Evolutionary conservation across 805 yeast species (phyloP).

Genomic region (Candida vaughaniae): DNA sequence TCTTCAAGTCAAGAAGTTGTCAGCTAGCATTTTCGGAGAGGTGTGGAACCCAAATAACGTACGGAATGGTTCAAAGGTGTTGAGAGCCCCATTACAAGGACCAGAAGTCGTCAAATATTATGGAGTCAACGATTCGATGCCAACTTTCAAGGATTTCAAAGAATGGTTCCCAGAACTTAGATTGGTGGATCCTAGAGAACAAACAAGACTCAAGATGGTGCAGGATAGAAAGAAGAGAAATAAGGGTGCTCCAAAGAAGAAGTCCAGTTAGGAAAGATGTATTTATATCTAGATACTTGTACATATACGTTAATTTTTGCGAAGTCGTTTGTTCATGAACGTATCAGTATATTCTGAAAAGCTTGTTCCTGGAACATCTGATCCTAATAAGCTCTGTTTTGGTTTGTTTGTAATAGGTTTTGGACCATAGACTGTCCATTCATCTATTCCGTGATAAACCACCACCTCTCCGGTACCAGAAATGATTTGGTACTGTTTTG

Average conservation of each 20-base stretch:
- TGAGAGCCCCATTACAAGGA: slow-evolving; percentile 69
- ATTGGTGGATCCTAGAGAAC: slow-evolving; percentile 67
- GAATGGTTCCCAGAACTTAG: slow-evolving; percentile 49
- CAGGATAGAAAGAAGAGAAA: slow-evolving; percentile 75
- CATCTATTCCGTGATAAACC: too few species aligned
- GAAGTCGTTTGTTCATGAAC: slow-evolving; percentile 10
- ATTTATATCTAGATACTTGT: slow-evolving; percentile 5
- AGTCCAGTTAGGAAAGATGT: slow-evolving; percentile 15
- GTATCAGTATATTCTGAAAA: slow-evolving; percentile 14
- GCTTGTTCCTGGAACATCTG: slow-evolving; percentile 1
- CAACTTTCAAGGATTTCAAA: slow-evolving; percentile 61
- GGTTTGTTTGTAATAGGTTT: too few species aligned
- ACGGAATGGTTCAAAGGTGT: slow-evolving; percentile 73
- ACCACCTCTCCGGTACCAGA: too few species aligned
- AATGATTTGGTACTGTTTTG: too few species aligned
- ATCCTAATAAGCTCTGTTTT: too few species aligned
- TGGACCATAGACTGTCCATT: too few species aligned
- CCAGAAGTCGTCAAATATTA: slow-evolving; percentile 69
- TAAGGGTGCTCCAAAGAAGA: slow-evolving; percentile 84
- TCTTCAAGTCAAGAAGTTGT: slow-evolving; percentile 54
- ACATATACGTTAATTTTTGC: slow-evolving; percentile 2
- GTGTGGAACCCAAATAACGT: slow-evolving; percentile 63
- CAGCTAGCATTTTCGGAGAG: slow-evolving; percentile 67
- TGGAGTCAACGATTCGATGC: slow-evolving; percentile 64
- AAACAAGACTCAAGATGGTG: slow-evolving; percentile 64